Base-by-base conservation (phyloP, 2,329 filamentous ascomycete species). In the Colletotrichum falcatum region DNA sequence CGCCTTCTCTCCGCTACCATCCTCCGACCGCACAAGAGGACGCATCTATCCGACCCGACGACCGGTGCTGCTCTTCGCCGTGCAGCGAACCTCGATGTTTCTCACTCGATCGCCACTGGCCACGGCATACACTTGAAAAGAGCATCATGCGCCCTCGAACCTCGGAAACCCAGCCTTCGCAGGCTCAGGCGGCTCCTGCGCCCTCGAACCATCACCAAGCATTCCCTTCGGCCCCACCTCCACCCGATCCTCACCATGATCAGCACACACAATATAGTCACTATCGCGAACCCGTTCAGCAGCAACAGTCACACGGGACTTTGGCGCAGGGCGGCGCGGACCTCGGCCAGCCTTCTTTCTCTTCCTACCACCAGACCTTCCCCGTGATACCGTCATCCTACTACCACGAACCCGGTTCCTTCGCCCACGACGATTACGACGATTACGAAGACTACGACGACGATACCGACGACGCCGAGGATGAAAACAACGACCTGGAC, bases 401-500 rank as follows among this genome's bases (percentile, higher is more conserved):
- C 58, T 70, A 70, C 51, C 49, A 70, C 35, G 64, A 61, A 37
- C 37, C 55, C 48, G 35, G 49, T 28, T 60, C 64, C 9, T 67
- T 58, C 35, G 14, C 53, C 30, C 53, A 67, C 44, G 63, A 66
- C 16, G 54, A 66, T 8, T 60, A 69, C 46, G 63, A 54, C 39
- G 48, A 66, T 12, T 66, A 70, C 44, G 63, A 61, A 23, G 67
- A 69, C 30, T 71, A 71, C 33, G 66, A 60, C 8, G 58, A 67
- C 35, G 69, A 66, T 33, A 66, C 65, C 26, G 49, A 66, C 23
- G 53, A 70, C n/a, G 56, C 23, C 28, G 61, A 60, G 49, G 69
- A 75, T 58, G 54, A 73, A 18, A 70, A 73, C 26, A 66, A 73
- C 37, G 75, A 77, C 39, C 66, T 78, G 42, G 77, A 77, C 44